phyloP scores from a whole-genome alignment of 805 yeast genomes.

The Cyberlindnera galapagoensis region DNA sequence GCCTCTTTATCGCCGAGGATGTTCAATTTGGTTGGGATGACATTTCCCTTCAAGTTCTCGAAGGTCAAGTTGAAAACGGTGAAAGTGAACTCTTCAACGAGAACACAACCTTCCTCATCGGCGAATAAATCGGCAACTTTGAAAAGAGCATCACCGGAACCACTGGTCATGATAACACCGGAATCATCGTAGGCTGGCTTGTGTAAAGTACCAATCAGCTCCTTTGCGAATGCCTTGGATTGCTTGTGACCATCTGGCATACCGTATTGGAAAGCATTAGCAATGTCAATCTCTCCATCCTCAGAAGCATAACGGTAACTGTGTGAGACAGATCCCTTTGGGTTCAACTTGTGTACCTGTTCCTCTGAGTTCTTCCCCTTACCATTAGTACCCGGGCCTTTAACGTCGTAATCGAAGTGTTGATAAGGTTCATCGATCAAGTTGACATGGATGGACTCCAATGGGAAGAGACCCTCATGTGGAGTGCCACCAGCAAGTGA shows the following conservation, averaged over 20 bases:
- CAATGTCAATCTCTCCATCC: constrained; percentile 29
- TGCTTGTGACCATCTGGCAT: constrained; percentile 42
- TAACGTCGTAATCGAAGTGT: constrained; percentile 20
- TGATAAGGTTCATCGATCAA: constrained; percentile 45
- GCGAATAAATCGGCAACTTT: constrained; percentile 47
- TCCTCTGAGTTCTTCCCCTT: constrained; percentile 17
- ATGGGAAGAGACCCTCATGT: constrained; percentile 54
- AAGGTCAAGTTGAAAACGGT: constrained; percentile 70
- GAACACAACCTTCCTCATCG: constrained; percentile 55
- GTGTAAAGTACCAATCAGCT: constrained; percentile 36
- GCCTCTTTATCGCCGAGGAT: constrained; percentile 32
- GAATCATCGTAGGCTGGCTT: constrained; percentile 46
- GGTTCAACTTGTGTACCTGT: constrained; percentile 19
- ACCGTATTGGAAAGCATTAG: constrained; percentile 51
- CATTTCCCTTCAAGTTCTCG: constrained; percentile 49
- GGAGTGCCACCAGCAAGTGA: constrained; percentile 53
- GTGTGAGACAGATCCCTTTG: constrained; percentile 8
- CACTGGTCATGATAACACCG: constrained; percentile 42
- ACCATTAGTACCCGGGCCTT: constrained; percentile 16
- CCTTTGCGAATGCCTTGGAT: constrained; percentile 32
- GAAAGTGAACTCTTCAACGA: constrained; percentile 74
- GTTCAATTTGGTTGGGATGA: constrained; percentile 55
- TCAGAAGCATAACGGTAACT: constrained; percentile 19
- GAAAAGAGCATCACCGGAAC: constrained; percentile 58
- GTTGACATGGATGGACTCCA: constrained; percentile 41